These are phyloP conservation scores for Apiotrichum brassicae DNA, from an alignment of 1,284 basidiomycete genomes.

Conservation along the genomic window DNA sequence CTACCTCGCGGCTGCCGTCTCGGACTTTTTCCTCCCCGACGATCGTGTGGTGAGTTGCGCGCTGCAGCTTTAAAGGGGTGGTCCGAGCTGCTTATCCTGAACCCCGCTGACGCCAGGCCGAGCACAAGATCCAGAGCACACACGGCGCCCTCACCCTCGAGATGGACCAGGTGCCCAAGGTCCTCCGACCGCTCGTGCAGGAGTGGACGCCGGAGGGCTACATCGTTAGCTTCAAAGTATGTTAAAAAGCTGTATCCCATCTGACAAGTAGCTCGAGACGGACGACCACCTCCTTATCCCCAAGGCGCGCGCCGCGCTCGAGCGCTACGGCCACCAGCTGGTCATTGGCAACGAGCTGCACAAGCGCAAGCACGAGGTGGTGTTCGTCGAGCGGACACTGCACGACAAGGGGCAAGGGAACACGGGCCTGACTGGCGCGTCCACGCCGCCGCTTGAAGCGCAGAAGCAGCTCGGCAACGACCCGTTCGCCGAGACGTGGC, in stretches of 20 bases:
- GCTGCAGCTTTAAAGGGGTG: background rate
- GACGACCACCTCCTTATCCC: conserved; percentile 76
- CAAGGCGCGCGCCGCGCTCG: conserved; percentile 79
- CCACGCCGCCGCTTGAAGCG: conserved; percentile 28
- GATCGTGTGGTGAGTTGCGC: conserved; percentile 71
- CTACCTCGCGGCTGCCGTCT: conserved; percentile 95
- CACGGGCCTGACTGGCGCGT: conserved; percentile 5
- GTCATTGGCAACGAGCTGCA: conserved; percentile 94
- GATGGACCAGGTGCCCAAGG: conserved; percentile 99
- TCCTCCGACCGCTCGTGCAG: conserved; percentile 82
- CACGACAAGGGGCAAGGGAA: conserved; percentile 8
- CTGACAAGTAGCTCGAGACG: conserved; percentile 76
- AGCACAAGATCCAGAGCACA: conserved; percentile 96
- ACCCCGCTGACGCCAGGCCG: conserved; percentile 58
- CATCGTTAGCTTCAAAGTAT: conserved; percentile 93
- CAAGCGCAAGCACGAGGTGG: conserved; percentile 81
- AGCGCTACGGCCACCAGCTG: conserved; percentile 92
- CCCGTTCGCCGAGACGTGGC: conserved; percentile 62
- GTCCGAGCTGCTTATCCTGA: background rate
- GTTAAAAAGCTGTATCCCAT: conserved; percentile 1
- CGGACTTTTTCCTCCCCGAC: conserved; percentile 91
- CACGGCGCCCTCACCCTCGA: conserved; percentile 88
- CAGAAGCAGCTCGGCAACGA: conserved; percentile 15
- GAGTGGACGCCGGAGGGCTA: conserved; percentile 90
- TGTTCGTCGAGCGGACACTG: conserved; percentile 59